phyloP scores from a whole-genome alignment of 1,139 yeast genomes.

The Yamadazyma conglobata region DNA sequence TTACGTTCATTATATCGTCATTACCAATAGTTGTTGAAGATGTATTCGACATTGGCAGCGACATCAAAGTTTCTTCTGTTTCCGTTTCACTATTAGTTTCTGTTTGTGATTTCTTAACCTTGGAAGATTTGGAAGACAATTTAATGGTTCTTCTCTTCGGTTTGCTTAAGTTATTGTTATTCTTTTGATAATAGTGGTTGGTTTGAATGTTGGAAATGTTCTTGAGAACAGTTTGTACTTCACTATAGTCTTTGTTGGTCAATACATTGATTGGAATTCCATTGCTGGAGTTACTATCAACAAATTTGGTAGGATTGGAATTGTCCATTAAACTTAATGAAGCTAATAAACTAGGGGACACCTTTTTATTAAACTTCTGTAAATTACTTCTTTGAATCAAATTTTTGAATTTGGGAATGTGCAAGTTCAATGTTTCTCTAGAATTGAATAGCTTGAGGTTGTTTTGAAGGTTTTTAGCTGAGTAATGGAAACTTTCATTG shows the following conservation, averaged over 20 bases:
- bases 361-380: conserved; percentile 37
- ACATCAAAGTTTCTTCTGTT: background rate
- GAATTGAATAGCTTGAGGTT: conserved; percentile 69
- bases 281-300: conserved; percentile 18
- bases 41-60: too few species aligned
- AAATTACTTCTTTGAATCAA: conserved; percentile 54
- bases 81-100: background rate
- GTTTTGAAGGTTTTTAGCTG: conserved; percentile 63
- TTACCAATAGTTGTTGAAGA: conserved; percentile 1
- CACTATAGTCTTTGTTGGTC: conserved; percentile 24
- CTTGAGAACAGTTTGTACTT: conserved; percentile 36
- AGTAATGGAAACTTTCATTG: conserved; percentile 38
- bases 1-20: background rate
- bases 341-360: conserved; percentile 37
- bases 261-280: conserved; percentile 40
- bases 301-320: conserved; percentile 6
- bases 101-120: background rate
- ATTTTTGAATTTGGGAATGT: conserved; percentile 55
- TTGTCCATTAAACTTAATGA: conserved; percentile 26
- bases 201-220: conserved; percentile 50
- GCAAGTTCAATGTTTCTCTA: conserved; percentile 72
- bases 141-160: conserved; percentile 51
- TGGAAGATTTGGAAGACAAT: conserved; percentile 19
- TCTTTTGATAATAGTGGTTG: conserved; percentile 34
- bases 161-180: conserved; percentile 25